Conservation (phyloP, 495 filamentous ascomycete genomes). For the Hyphodiscus hymeniophilus region DNA sequence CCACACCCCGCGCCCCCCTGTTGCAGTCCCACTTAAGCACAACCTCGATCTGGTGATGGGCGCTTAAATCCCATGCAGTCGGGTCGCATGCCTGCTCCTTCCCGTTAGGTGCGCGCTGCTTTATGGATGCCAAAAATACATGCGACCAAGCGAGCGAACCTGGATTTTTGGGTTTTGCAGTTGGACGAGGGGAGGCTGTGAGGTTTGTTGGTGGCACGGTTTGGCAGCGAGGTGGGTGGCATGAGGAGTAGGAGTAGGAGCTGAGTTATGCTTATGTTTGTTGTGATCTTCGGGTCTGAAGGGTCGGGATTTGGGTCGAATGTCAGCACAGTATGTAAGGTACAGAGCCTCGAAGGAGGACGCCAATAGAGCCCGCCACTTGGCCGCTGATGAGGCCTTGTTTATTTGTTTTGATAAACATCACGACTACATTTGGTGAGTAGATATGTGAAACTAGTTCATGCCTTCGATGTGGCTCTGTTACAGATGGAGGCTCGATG, state of each 20-base stretch:
- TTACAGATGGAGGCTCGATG: not conserved
- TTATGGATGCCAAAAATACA: not conserved
- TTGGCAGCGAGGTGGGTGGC: not conserved
- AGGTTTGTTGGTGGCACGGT: not conserved
- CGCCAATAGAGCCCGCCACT: not conserved
- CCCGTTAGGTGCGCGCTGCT: constrained; percentile 1
- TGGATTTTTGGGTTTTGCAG: not conserved
- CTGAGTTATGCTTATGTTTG: constrained; percentile 17
- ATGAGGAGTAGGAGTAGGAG: not conserved
- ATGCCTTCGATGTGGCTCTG: constrained; percentile 10
- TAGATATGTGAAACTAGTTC: no score
- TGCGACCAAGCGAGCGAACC: no score
- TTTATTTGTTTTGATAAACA: constrained; percentile 7
- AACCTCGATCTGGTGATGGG: constrained; percentile 2
- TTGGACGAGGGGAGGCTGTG: not conserved
- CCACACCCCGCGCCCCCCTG: not conserved
- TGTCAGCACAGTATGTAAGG: constrained; percentile 4
- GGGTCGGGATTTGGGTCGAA: not conserved
- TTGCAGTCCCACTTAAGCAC: not conserved
- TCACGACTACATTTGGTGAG: not conserved
- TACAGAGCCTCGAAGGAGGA: constrained; percentile 1
- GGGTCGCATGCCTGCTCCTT: not conserved
- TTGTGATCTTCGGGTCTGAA: constrained; percentile 1
- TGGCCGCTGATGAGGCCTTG: constrained; percentile 8
- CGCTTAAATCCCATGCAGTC: not conserved